Evolutionary conservation across 2,329 filamentous ascomycete genomes (phyloP), one percentile per base, ranked within the genome.

Genomic region (Rugonectria rugulosa): DNA sequence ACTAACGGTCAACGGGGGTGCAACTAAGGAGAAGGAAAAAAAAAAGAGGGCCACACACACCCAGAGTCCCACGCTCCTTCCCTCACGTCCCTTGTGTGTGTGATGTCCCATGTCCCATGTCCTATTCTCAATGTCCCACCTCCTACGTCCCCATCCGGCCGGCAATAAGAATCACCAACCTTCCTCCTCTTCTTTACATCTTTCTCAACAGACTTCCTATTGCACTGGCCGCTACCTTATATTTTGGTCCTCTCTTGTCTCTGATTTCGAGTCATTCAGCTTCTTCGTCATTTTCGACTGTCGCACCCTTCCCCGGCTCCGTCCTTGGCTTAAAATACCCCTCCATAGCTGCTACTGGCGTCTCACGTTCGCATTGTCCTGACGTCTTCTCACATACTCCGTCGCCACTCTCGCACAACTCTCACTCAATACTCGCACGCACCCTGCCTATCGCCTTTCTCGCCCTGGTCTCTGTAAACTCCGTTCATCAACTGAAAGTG

Each of bases 91-190:
- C 37, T 40, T 27, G 51, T 59, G 50, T 54, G 43, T 53, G 41
- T 46, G 51, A 53, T 63, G 59, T 58, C 54, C 54, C 56, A 56
- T 53, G 56, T 59, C 48, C 63, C 59, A 47, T 51, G 53, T 50
- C 52, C 52, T 46, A 44, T 43, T 59, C 59, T 47, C 34, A 52
- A 54, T 54, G 59, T 58, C 64, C 61, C 57, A 64, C 53, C 61
- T 63, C 59, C 63, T 59, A 64, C 64, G 59, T 60, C 58, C 60
- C 58, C 65, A 51, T 68, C 57, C 56, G 63, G 62, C 65, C 59
- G 59, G 60, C 65, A 67, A 68, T 68, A 68, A 68, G 65, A 68
- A 68, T 67, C 65, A 65, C 67, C 65, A 61, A 58, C 62, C 62
- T 59, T 68, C 65, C 65, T 64, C 64, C 62, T 65, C 65, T 59